These are phyloP conservation scores for Diaporthe capsici DNA, from an alignment of 2,329 filamentous ascomycete genomes.

Conservation along the genomic window DNA sequence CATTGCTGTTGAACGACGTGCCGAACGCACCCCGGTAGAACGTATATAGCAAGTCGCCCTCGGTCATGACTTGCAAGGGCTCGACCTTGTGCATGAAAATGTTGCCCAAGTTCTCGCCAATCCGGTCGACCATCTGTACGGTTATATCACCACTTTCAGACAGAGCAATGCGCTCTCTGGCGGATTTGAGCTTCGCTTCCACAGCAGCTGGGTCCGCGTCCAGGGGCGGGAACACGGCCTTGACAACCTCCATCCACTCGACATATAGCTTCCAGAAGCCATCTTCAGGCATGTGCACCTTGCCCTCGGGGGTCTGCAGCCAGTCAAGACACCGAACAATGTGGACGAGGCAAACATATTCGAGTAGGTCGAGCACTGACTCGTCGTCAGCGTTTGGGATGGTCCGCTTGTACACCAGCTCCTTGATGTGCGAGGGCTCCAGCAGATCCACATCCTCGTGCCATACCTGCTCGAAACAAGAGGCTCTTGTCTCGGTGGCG, in stretches of 20 bases:
- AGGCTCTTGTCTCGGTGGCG: neutral
- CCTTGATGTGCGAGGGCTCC: conserved; percentile 5
- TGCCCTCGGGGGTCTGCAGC: conserved; percentile 13
- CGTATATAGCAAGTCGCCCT: conserved; percentile 21
- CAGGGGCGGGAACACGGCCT: neutral
- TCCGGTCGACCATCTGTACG: conserved; percentile 22
- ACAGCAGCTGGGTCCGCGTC: neutral
- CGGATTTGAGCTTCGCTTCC: neutral
- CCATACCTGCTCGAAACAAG: conserved; percentile 30
- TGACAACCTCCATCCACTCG: conserved; percentile 25
- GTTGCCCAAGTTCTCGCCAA: conserved; percentile 1
- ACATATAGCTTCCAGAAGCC: conserved; percentile 31
- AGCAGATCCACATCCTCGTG: conserved; percentile 20
- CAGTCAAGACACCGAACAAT: conserved; percentile 21
- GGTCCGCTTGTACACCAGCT: conserved; percentile 26
- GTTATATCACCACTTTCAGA: conserved; percentile 15
- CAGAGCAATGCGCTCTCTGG: neutral
- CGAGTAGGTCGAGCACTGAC: conserved; percentile 22
- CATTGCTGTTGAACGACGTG: conserved; percentile 19
- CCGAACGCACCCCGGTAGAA: conserved; percentile 23
- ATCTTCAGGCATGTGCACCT: neutral
- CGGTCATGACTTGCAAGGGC: conserved; percentile 10
- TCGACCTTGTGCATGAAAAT: conserved; percentile 17
- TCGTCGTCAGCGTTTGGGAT: conserved; percentile 33
- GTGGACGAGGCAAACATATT: conserved; percentile 30